Evolutionary conservation across 225 moss, liverwort and hornwort species (phyloP).

Genomic region (Lunularia cruciata): DNA sequence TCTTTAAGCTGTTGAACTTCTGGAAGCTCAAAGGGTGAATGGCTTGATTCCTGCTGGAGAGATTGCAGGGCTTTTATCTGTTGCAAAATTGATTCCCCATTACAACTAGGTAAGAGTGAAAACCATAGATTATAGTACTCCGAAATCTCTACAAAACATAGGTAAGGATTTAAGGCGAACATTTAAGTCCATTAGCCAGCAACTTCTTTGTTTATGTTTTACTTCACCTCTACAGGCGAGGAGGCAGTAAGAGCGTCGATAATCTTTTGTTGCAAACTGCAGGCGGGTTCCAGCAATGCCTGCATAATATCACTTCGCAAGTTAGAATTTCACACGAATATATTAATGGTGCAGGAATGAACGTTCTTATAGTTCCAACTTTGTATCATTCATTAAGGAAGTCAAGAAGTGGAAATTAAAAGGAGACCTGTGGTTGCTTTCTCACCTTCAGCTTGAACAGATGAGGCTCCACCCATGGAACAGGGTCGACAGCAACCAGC

Average conservation of each 20-base stretch:
- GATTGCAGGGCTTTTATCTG: slow-evolving; percentile 70
- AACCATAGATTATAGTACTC: no score
- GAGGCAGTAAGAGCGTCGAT: slow-evolving; percentile 42
- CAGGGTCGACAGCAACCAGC: slow-evolving; percentile 61
- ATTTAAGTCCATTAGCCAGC: no score
- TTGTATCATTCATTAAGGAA: background rate
- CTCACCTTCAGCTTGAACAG: slow-evolving; percentile 65
- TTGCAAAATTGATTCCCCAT: no score
- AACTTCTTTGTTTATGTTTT: no score
- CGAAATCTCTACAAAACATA: background rate
- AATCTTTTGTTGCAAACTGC: slow-evolving; percentile 59
- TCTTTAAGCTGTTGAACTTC: slow-evolving; percentile 61
- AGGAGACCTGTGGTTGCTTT: background rate
- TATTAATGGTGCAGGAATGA: background rate
- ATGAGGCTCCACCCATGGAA: slow-evolving; percentile 76
- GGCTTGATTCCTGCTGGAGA: slow-evolving; percentile 66
- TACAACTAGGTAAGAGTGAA: no score
- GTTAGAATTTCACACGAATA: background rate
- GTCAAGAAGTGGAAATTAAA: background rate
- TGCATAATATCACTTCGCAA: slow-evolving; percentile 27
- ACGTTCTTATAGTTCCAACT: background rate
- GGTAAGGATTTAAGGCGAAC: background rate
- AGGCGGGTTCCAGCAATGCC: slow-evolving; percentile 57
- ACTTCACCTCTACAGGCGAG: slow-evolving; percentile 58
- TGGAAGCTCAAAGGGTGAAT: slow-evolving; percentile 67